Conservation (phyloP, 2,329 filamentous ascomycete species). For the Phyllosticta citribraziliensis region DNA sequence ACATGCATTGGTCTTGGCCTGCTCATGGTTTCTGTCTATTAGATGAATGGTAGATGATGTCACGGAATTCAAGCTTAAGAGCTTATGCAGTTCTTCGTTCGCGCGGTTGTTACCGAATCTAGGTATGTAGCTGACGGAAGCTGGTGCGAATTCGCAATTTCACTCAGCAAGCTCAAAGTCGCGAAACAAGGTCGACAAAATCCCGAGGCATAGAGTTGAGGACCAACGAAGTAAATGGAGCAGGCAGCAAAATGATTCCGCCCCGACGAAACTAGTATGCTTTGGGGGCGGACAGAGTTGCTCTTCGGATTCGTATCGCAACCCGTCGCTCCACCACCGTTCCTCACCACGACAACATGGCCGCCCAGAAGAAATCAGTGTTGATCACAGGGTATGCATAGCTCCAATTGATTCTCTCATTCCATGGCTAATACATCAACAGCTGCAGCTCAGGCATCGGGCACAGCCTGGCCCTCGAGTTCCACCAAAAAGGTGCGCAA, state of each 20-base stretch:
- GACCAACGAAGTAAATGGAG: not conserved
- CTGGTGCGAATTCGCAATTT: too few species aligned
- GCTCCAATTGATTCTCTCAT: not conserved
- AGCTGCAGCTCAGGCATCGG: slow-evolving; percentile 48
- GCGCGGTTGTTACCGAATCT: too few species aligned
- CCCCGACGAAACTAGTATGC: not conserved
- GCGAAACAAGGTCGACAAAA: too few species aligned
- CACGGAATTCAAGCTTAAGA: too few species aligned
- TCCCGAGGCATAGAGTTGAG: slow-evolving; percentile 1
- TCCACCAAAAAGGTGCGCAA: slow-evolving; percentile 34
- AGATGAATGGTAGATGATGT: too few species aligned
- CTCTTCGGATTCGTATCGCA: not conserved
- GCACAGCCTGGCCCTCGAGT: slow-evolving; percentile 48
- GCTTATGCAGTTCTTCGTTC: too few species aligned
- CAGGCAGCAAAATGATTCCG: not conserved
- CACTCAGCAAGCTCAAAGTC: too few species aligned
- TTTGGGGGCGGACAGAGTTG: not conserved
- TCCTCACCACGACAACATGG: slow-evolving; percentile 1
- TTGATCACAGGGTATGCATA: slow-evolving; percentile 26
- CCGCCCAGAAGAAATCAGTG: slow-evolving; percentile 17
- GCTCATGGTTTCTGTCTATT: too few species aligned
- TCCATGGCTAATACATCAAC: not conserved
- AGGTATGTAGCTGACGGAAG: too few species aligned
- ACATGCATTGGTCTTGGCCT: too few species aligned
- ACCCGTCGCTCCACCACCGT: not conserved